Conservation (phyloP, 164 flowering plant species). For the Malania oleifera region DNA sequence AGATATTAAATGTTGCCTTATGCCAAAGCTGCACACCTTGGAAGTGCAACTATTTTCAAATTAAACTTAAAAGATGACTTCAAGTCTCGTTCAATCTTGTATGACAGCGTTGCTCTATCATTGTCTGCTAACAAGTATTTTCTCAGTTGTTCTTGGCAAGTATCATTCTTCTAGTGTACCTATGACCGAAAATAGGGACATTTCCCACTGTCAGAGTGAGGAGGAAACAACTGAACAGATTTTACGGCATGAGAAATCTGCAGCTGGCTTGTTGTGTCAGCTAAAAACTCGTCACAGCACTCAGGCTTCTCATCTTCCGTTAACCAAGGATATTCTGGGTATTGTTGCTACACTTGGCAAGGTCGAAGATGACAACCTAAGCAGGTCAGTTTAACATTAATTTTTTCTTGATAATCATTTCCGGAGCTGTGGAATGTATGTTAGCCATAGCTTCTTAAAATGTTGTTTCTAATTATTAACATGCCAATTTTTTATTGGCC, state of each 20-base stretch:
- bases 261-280: constrained; percentile 62
- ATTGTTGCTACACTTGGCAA: constrained; percentile 76
- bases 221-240: constrained; percentile 50
- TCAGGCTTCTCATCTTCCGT: constrained; percentile 34
- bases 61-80: background rate
- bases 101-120: background rate
- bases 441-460: no score
- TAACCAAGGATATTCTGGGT: constrained; percentile 65
- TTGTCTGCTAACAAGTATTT: constrained; percentile 11
- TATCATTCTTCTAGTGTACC: constrained; percentile 35
- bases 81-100: background rate
- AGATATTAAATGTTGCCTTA: no score
- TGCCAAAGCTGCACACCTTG: no score
- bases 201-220: constrained; percentile 30
- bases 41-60: background rate
- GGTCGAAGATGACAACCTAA: constrained; percentile 69
- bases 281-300: constrained; percentile 41
- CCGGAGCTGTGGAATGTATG: background rate
- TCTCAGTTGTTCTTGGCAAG: constrained; percentile 52
- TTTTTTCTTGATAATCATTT: background rate
- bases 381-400: constrained; percentile 46
- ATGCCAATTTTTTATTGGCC: no score
- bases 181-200: constrained; percentile 20
- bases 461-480: no score
- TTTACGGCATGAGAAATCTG: constrained; percentile 57